Evolutionary conservation across 1,284 basidiomycete species (phyloP).

Genomic region (Grifola frondosa): DNA sequence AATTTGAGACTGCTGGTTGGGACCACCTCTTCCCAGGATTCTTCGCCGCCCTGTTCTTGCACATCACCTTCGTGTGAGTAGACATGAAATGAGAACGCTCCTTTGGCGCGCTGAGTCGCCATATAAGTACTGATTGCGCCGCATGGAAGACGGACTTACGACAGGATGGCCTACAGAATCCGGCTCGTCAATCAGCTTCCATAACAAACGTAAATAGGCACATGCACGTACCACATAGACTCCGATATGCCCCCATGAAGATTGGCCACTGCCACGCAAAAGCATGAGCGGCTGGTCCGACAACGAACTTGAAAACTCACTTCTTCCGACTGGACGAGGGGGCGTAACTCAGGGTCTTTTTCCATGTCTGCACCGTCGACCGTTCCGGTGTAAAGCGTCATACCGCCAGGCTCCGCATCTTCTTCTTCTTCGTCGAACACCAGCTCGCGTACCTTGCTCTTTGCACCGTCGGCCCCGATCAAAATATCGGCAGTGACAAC

Average conservation of each 20-base stretch:
- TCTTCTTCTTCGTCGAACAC: constrained; percentile 24
- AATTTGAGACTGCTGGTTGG: constrained; percentile 16
- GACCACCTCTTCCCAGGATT: constrained; percentile 23
- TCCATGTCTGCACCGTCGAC: constrained; percentile 21
- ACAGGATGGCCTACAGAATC: constrained; percentile 23
- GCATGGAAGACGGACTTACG: constrained; percentile 14
- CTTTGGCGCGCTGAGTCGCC: constrained; percentile 17
- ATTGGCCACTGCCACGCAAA: constrained; percentile 18
- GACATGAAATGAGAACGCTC: constrained; percentile 23
- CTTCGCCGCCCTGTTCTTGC: constrained; percentile 15
- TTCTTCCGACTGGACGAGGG: constrained; percentile 16
- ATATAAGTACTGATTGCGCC: not conserved
- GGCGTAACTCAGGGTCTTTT: constrained; percentile 21
- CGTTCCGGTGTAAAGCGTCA: constrained; percentile 21
- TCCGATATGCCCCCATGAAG: constrained; percentile 25
- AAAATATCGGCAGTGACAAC: constrained; percentile 40
- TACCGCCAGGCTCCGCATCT: constrained; percentile 13
- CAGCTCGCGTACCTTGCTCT: constrained; percentile 29
- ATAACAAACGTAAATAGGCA: not conserved
- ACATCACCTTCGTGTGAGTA: constrained; percentile 18
- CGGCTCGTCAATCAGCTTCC: constrained; percentile 5
- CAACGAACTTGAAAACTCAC: constrained; percentile 7
- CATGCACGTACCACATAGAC: constrained; percentile 22
- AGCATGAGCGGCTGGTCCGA: not conserved
- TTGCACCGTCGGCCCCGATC: constrained; percentile 42